Conservation (phyloP, 2,329 filamentous ascomycete species). For the Magnaporthiopsis incrustans region DNA sequence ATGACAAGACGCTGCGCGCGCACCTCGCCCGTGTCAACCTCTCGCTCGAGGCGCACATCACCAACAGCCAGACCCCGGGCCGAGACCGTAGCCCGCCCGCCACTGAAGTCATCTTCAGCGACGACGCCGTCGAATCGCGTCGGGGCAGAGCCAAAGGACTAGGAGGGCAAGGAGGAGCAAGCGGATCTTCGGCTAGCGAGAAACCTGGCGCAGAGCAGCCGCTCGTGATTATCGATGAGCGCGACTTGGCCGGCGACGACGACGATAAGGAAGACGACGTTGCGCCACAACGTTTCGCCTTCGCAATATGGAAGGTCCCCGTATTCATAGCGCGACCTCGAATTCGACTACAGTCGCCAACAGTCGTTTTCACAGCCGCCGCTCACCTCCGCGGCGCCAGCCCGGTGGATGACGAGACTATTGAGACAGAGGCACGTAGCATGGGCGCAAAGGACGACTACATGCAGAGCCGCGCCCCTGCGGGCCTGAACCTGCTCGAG, state of each 20-base stretch:
- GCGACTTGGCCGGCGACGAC: slow-evolving; percentile 15
- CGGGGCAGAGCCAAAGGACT: slow-evolving; percentile 4
- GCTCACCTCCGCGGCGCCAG: slow-evolving; percentile 38
- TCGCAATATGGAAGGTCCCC: slow-evolving; percentile 52
- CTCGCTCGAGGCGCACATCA: slow-evolving; percentile 57
- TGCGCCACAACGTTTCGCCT: slow-evolving; percentile 29
- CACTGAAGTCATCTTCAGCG: slow-evolving; percentile 54
- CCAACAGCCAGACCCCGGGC: slow-evolving; percentile 45
- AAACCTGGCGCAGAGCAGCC: slow-evolving; percentile 11
- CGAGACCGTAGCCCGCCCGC: slow-evolving; percentile 35
- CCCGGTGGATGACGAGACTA: slow-evolving; percentile 26
- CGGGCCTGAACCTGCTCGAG: slow-evolving; percentile 69
- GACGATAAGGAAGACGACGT: slow-evolving; percentile 14
- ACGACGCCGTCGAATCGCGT: slow-evolving; percentile 32
- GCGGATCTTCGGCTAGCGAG: background rate
- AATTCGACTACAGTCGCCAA: slow-evolving; percentile 57
- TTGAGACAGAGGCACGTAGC: slow-evolving; percentile 27
- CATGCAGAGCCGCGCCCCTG: slow-evolving; percentile 59
- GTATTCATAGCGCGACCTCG: slow-evolving; percentile 52
- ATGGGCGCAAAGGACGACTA: slow-evolving; percentile 49
- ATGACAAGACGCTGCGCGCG: slow-evolving; percentile 47
- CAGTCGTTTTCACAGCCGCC: slow-evolving; percentile 54
- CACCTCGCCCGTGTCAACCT: slow-evolving; percentile 57
- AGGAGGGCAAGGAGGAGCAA: slow-evolving; percentile 9
- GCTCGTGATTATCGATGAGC: slow-evolving; percentile 17